Evolutionary conservation across 805 yeast genomes (phyloP).

Genomic region (Yarrowia divulgata): DNA sequence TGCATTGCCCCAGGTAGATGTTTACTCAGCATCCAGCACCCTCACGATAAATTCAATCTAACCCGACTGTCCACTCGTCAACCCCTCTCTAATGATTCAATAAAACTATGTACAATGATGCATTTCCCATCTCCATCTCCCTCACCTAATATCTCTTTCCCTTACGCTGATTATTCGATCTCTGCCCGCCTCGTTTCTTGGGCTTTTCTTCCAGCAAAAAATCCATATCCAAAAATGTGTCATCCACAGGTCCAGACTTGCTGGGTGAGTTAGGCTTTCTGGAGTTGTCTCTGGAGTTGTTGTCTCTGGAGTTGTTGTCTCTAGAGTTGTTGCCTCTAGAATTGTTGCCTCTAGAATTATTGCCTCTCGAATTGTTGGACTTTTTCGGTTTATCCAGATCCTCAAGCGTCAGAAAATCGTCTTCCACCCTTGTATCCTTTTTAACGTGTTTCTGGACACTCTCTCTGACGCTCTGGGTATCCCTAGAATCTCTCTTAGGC

Average conservation of each 20-base stretch:
- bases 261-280: too few relatives aligned
- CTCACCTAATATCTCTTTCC: background rate
- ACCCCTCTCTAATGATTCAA: too few relatives aligned
- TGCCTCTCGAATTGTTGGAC: background rate
- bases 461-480: background rate
- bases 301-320: too few relatives aligned
- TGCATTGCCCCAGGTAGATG: too few relatives aligned
- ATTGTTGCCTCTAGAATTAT: too few relatives aligned
- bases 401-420: background rate
- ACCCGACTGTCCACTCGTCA: too few relatives aligned
- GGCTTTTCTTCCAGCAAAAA: background rate
- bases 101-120: slow-evolving; percentile 1
- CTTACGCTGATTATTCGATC: background rate
- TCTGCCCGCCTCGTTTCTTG: background rate
- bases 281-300: too few relatives aligned
- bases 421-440: background rate
- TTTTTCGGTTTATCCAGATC: background rate
- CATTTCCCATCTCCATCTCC: background rate
- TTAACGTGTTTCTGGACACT: too few relatives aligned
- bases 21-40: too few relatives aligned
- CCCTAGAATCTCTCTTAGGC: background rate
- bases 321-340: too few relatives aligned
- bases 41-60: too few relatives aligned
- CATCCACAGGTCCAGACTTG: background rate
- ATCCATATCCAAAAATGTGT: background rate